A percentile compares a stretch with the other conserved stretches of the same genome.
Conservation (phyloP, 257 asterid genomes). For the Nicotiana knightiana region DNA sequence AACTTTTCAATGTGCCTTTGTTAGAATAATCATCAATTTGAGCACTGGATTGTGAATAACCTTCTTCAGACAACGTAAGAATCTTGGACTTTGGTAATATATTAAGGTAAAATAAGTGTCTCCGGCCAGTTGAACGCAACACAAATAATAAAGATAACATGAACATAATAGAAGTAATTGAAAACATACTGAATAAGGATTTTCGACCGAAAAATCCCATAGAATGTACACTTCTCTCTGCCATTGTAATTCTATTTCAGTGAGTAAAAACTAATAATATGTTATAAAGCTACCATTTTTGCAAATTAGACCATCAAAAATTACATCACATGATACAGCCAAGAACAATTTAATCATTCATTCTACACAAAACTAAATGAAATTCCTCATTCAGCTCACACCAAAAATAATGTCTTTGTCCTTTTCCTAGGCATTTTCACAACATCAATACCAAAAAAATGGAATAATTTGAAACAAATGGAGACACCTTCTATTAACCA, state of each 20-base stretch:
- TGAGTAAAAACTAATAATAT: neutral
- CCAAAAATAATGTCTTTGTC: neutral
- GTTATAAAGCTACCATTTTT: neutral
- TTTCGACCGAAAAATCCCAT: conserved; percentile 42
- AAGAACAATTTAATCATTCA: neutral
- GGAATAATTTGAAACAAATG: neutral
- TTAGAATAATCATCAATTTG: neutral
- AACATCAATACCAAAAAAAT: neutral
- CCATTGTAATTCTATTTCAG: conserved; percentile 4
- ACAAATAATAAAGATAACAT: conserved; percentile 68
- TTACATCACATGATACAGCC: neutral
- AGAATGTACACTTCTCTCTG: conserved; percentile 6
- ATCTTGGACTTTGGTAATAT: conserved; percentile 42
- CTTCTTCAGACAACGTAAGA: conserved; percentile 21
- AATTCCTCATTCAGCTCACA: neutral
- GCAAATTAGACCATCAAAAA: neutral
- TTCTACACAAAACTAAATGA: neutral
- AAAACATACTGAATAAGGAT: conserved; percentile 59
- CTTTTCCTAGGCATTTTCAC: neutral
- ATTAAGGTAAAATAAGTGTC: conserved; percentile 37
- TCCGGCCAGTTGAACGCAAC: conserved; percentile 46
- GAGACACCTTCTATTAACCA: neutral
- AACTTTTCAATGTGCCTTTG: conserved; percentile 12
- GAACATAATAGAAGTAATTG: conserved; percentile 50
- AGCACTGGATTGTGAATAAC: conserved; percentile 6